Percentiles rank a stretch among this genome's conserved stretches.
phyloP scores from a whole-genome alignment of 2,329 filamentous ascomycete genomes.

The Lasiodiplodia citricola region DNA sequence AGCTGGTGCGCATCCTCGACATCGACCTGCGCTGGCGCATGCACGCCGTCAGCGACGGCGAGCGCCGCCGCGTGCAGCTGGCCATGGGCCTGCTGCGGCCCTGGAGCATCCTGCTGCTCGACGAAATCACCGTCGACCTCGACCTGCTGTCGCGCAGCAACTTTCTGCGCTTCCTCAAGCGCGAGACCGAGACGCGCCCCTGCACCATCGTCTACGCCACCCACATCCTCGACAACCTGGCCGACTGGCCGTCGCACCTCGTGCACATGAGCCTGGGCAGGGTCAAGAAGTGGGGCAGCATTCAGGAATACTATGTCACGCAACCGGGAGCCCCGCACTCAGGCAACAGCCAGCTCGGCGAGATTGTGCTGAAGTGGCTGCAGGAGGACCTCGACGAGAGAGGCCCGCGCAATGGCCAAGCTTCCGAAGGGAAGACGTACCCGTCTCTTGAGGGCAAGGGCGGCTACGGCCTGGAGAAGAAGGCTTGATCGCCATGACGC shows the following conservation, averaged over 20 bases:
- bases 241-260: slow-evolving; percentile 92
- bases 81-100: slow-evolving; percentile 94
- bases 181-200: slow-evolving; percentile 78
- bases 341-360: slow-evolving; percentile 84
- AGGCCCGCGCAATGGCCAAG: slow-evolving; percentile 71
- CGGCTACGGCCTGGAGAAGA: slow-evolving; percentile 59
- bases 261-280: slow-evolving; percentile 93
- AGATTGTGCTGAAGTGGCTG: slow-evolving; percentile 88
- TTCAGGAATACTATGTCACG: slow-evolving; percentile 69
- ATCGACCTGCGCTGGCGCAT: slow-evolving; percentile 93
- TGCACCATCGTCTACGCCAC: slow-evolving; percentile 98
- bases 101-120: slow-evolving; percentile 88
- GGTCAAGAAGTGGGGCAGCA: slow-evolving; percentile 83
- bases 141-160: slow-evolving; percentile 84
- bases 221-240: slow-evolving; percentile 94
- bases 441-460: slow-evolving; percentile 63
- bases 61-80: slow-evolving; percentile 87
- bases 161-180: slow-evolving; percentile 84
- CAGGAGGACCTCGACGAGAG: slow-evolving; percentile 77
- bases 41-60: slow-evolving; percentile 93
- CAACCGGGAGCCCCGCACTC: slow-evolving; percentile 45
- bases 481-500: neutral
- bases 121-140: slow-evolving; percentile 96
- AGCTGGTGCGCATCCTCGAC: slow-evolving; percentile 86
- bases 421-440: slow-evolving; percentile 70